phyloP scores from a whole-genome alignment of 2,329 filamentous ascomycete species.

The Microdochium paspali region DNA sequence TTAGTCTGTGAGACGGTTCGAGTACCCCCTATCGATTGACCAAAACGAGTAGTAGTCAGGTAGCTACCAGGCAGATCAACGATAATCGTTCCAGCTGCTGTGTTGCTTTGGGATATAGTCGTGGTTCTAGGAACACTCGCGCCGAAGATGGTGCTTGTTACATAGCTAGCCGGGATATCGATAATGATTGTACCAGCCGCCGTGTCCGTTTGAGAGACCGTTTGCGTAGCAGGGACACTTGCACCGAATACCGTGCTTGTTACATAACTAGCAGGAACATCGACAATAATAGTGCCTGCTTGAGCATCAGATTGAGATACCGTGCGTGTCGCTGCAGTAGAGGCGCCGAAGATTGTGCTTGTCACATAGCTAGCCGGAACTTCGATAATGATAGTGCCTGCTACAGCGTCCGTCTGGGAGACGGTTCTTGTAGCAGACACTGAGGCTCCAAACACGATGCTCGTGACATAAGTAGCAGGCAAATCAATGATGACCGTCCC shows the following conservation, averaged over 20 bases:
- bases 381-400: neutral
- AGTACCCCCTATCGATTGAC: neutral
- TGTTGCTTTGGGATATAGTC: neutral
- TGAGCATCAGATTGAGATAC: no score
- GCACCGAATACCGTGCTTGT: neutral
- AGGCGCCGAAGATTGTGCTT: no score
- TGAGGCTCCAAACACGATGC: neutral
- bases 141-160: neutral
- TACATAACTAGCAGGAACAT: neutral
- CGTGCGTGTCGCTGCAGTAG: no score
- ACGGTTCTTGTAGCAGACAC: neutral
- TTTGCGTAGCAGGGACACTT: neutral
- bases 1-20: neutral
- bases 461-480: neutral
- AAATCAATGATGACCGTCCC: neutral
- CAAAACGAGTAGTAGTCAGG: neutral
- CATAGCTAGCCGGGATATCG: neutral
- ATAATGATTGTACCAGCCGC: neutral
- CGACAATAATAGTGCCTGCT: neutral
- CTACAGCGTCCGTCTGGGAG: neutral
- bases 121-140: neutral
- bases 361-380: no score
- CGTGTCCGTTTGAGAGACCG: neutral
- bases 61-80: neutral
- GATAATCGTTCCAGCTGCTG: neutral